phyloP scores from a whole-genome alignment of 1,139 yeast genomes.

The Geotrichum phurueaensis region DNA sequence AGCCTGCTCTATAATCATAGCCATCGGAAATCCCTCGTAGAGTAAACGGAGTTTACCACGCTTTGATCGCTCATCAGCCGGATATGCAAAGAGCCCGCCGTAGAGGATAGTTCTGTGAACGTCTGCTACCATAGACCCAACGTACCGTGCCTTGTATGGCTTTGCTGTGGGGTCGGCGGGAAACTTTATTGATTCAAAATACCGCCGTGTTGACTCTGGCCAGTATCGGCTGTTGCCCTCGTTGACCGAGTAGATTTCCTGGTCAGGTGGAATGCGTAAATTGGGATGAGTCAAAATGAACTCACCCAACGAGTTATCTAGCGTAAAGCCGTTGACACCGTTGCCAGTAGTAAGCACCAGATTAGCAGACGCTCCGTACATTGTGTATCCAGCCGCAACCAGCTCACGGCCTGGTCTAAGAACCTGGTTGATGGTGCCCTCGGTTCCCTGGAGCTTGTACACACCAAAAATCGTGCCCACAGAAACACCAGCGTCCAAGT shows the following conservation, averaged over 20 bases:
- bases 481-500: constrained; percentile 95
- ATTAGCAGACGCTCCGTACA: constrained; percentile 99
- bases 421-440: constrained; percentile 82
- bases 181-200: constrained; percentile 66
- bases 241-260: constrained; percentile 81
- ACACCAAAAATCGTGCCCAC: constrained; percentile 96
- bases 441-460: constrained; percentile 61
- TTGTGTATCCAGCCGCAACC: constrained; percentile 97
- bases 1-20: constrained; percentile 88
- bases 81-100: constrained; percentile 93
- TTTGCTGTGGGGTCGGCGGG: constrained; percentile 57
- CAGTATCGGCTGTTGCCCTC: constrained; percentile 91
- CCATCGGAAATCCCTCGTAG: constrained; percentile 98
- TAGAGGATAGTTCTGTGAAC: constrained; percentile 91
- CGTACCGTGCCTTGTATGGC: constrained; percentile 88
- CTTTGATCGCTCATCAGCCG: constrained; percentile 82
- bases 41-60: constrained; percentile 84
- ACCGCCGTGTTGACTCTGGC: constrained; percentile 63
- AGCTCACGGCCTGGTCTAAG: constrained; percentile 85
- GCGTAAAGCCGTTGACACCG: constrained; percentile 91
- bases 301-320: constrained; percentile 82
- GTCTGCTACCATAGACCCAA: constrained; percentile 98
- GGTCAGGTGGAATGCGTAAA: constrained; percentile 56
- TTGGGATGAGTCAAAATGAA: constrained; percentile 85
- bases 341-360: constrained; percentile 84